phyloP scores from a whole-genome alignment of 1,284 basidiomycete genomes.

The Fomes fomentarius region DNA sequence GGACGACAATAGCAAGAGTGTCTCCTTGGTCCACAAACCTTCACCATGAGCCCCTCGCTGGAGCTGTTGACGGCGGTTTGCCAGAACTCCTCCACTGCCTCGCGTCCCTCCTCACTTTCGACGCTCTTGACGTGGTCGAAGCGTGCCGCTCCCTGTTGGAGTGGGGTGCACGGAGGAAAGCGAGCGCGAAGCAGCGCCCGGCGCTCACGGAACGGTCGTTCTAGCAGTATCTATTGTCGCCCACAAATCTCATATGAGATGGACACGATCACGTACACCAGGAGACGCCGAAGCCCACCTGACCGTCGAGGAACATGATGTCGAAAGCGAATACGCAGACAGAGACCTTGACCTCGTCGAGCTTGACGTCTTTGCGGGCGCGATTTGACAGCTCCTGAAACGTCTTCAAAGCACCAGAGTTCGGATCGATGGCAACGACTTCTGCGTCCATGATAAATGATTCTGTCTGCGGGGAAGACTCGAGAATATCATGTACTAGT shows the following conservation, averaged over 20 bases:
- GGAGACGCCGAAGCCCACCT: slow-evolving; percentile 44
- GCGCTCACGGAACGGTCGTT: slow-evolving; percentile 74
- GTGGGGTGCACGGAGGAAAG: slow-evolving; percentile 58
- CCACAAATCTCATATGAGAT: slow-evolving; percentile 13
- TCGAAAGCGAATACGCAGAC: slow-evolving; percentile 93
- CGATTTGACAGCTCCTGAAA: slow-evolving; percentile 89
- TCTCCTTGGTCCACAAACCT: slow-evolving; percentile 51
- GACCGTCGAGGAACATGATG: slow-evolving; percentile 86
- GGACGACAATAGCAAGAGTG: background rate
- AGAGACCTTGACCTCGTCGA: slow-evolving; percentile 79
- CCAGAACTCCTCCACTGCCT: slow-evolving; percentile 80
- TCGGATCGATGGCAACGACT: slow-evolving; percentile 80
- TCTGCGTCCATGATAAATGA: slow-evolving; percentile 90
- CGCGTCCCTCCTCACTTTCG: slow-evolving; percentile 69
- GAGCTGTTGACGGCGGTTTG: slow-evolving; percentile 77
- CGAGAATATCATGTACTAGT: slow-evolving; percentile 55
- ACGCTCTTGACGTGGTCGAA: slow-evolving; percentile 81
- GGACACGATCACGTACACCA: background rate
- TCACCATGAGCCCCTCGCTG: slow-evolving; percentile 95
- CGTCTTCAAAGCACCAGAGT: slow-evolving; percentile 68
- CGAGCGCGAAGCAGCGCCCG: slow-evolving; percentile 63
- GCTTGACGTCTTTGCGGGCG: slow-evolving; percentile 83
- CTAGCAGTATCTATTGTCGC: slow-evolving; percentile 63
- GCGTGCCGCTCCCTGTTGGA: slow-evolving; percentile 56
- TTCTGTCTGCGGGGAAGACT: slow-evolving; percentile 44